A percentile compares a stretch with the other conserved stretches of the same genome.
Conservation (phyloP, 257 asterid species). For the Parsonsia alboflavescens region DNA sequence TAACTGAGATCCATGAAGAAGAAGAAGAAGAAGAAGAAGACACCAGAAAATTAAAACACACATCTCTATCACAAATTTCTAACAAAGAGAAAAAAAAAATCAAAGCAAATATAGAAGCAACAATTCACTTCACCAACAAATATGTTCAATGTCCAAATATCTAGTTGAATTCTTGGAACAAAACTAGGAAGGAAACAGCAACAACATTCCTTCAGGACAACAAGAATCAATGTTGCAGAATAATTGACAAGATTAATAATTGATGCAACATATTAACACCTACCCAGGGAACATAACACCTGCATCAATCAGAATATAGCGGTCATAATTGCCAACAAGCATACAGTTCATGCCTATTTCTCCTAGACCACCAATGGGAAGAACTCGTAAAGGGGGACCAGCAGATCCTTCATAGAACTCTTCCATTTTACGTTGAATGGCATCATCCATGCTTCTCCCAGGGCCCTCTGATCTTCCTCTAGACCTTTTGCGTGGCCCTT, state of each 20-base stretch:
- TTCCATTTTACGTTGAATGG: conserved; percentile 94
- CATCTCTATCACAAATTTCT: too few species aligned
- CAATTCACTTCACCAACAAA: neutral
- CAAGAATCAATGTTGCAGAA: neutral
- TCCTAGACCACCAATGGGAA: conserved; percentile 97
- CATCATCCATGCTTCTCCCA: conserved; percentile 91
- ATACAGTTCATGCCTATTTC: conserved; percentile 99
- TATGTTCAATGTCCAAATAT: neutral
- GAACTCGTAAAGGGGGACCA: conserved; percentile 90
- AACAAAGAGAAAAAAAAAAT: neutral
- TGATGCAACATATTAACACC: conserved; percentile 22
- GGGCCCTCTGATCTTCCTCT: conserved; percentile 65
- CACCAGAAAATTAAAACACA: conserved; percentile 1
- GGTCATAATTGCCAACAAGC: conserved; percentile 92
- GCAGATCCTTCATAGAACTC: conserved; percentile 92
- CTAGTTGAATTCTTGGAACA: neutral
- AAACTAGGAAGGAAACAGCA: neutral
- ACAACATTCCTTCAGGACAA: neutral
- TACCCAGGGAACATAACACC: conserved; percentile 99
- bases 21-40: neutral
- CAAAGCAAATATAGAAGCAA: neutral
- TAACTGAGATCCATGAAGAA: conserved; percentile 40
- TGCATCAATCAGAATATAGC: conserved; percentile 93
- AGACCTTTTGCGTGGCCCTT: conserved; percentile 48
- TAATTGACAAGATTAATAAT: neutral